Conservation (phyloP, 2,329 filamentous ascomycete species). For the Alternaria solani region DNA sequence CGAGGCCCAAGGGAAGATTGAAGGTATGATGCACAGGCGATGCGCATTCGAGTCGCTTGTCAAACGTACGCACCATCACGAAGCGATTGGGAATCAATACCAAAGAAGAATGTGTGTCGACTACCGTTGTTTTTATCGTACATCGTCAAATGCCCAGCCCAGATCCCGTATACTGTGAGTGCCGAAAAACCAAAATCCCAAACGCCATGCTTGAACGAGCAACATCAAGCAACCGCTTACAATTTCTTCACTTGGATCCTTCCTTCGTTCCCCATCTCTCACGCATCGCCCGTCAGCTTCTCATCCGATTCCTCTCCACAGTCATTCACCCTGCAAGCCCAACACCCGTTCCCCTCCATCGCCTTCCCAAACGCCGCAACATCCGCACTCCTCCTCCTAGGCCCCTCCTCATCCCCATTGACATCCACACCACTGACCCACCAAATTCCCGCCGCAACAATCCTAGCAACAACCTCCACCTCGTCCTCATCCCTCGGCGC, state of each 20-base stretch:
- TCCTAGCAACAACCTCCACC: constrained; percentile 69
- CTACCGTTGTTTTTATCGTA: neutral
- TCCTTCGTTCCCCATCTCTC: neutral
- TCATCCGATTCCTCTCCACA: constrained; percentile 35
- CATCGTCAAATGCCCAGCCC: neutral
- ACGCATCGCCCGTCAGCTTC: constrained; percentile 39
- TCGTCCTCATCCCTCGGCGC: constrained; percentile 76
- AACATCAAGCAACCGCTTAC: constrained; percentile 2
- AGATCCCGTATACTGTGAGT: neutral
- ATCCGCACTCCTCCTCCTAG: constrained; percentile 34
- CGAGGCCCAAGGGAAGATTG: neutral
- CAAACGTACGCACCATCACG: neutral
- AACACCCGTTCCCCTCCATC: constrained; percentile 31
- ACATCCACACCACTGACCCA: constrained; percentile 61
- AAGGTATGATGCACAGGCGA: neutral
- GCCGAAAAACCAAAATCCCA: constrained; percentile 9
- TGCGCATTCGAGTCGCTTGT: neutral
- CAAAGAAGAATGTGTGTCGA: neutral
- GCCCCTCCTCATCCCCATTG: constrained; percentile 24
- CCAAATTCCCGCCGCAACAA: constrained; percentile 79
- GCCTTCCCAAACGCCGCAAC: constrained; percentile 32
- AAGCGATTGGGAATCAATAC: neutral
- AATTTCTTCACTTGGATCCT: neutral
- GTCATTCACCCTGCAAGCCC: constrained; percentile 37
- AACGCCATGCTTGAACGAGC: constrained; percentile 24